Evolutionary conservation across 495 filamentous ascomycete species (phyloP).

Genomic region (Astrothelium subdiscretum): DNA sequence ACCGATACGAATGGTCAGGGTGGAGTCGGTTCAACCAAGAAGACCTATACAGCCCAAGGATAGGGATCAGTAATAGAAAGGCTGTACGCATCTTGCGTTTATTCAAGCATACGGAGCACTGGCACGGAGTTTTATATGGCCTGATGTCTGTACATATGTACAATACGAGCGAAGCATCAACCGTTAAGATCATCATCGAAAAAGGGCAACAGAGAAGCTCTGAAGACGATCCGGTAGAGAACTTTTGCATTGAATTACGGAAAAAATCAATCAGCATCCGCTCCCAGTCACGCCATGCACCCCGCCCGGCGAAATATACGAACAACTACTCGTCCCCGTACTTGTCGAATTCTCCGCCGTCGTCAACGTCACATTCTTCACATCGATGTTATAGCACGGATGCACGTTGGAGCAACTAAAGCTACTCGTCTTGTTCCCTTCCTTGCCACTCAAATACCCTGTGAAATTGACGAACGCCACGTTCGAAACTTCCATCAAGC

Average conservation of each 20-base stretch:
- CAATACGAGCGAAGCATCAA: not conserved
- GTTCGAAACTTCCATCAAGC: slow-evolving; percentile 38
- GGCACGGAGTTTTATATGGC: not conserved
- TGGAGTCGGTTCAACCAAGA: not conserved
- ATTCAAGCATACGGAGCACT: not conserved
- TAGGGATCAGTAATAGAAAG: not conserved
- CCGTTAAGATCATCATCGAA: not conserved
- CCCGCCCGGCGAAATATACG: slow-evolving; percentile 5
- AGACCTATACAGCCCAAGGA: not conserved
- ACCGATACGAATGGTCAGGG: not conserved
- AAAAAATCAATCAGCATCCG: slow-evolving; percentile 1
- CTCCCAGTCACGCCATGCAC: slow-evolving; percentile 9
- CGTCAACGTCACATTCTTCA: slow-evolving; percentile 6
- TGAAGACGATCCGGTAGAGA: too few relatives aligned
- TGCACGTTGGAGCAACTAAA: slow-evolving; percentile 2
- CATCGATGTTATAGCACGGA: slow-evolving; percentile 13
- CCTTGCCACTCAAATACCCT: slow-evolving; percentile 27
- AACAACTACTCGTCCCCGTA: slow-evolving; percentile 7
- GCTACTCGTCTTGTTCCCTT: slow-evolving; percentile 2
- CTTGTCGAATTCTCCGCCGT: slow-evolving; percentile 9
- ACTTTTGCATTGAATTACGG: not conserved
- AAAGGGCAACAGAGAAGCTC: not conserved
- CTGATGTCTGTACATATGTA: not conserved
- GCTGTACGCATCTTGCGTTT: too few relatives aligned
- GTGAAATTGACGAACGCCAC: slow-evolving; percentile 45